phyloP scores from a whole-genome alignment of 768 basidiomycete genomes.

The Roridomyces roridus region DNA sequence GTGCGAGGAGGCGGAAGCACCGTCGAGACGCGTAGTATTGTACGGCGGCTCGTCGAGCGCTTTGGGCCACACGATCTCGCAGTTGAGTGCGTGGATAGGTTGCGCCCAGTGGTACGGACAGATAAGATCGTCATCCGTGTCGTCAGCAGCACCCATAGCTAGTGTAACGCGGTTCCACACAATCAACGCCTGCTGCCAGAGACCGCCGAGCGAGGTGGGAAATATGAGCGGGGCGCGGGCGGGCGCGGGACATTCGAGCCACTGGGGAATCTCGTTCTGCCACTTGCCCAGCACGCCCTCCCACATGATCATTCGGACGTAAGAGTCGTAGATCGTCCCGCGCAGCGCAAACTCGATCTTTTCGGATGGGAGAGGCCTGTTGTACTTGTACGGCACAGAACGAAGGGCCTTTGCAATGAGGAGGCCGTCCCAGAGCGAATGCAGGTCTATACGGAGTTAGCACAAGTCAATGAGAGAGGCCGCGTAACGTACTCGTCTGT shows the following conservation, averaged over 20 bases:
- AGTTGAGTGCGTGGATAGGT: constrained; percentile 79
- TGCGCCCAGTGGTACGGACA: constrained; percentile 85
- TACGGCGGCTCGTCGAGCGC: constrained; percentile 64
- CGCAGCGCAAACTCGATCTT: constrained; percentile 71
- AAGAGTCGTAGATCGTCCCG: constrained; percentile 86
- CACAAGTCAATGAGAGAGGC: neutral
- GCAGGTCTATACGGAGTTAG: constrained; percentile 59
- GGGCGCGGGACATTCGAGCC: constrained; percentile 72
- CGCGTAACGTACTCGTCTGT: constrained; percentile 63
- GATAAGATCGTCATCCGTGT: constrained; percentile 60
- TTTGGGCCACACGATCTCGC: constrained; percentile 80
- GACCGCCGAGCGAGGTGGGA: constrained; percentile 12
- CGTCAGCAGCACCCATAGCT: constrained; percentile 4
- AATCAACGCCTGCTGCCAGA: constrained; percentile 38
- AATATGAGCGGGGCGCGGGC: constrained; percentile 9
- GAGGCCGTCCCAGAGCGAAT: constrained; percentile 85
- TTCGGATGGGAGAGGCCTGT: constrained; percentile 68
- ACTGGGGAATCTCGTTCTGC: constrained; percentile 60
- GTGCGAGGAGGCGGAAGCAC: neutral
- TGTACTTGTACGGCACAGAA: constrained; percentile 76
- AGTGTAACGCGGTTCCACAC: constrained; percentile 26
- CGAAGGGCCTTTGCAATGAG: constrained; percentile 87
- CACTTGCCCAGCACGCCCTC: constrained; percentile 82
- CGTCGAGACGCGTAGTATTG: constrained; percentile 27
- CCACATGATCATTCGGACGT: constrained; percentile 85